phyloP scores from a whole-genome alignment of 345 rosid genomes.

The Raphanus sativus region DNA sequence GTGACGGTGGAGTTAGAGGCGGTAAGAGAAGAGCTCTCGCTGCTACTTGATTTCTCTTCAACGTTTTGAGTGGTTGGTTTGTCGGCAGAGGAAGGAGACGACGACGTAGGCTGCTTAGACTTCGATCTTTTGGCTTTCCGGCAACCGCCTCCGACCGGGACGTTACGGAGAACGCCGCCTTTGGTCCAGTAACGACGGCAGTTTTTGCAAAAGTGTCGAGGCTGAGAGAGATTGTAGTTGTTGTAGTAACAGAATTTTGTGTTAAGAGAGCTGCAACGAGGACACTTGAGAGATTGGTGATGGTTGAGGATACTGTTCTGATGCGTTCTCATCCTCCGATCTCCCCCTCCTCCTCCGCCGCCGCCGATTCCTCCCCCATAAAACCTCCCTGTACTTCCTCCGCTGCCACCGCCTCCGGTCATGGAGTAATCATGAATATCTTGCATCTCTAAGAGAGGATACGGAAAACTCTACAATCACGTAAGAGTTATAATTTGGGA shows the following conservation, averaged over 20 bases:
- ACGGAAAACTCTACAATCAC: neutral
- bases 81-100: constrained; percentile 17
- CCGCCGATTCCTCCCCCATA: constrained; percentile 28
- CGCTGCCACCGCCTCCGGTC: constrained; percentile 28
- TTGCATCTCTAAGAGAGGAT: constrained; percentile 28
- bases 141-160: constrained; percentile 71
- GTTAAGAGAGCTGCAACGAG: constrained; percentile 87
- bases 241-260: constrained; percentile 98
- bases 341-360: constrained; percentile 49
- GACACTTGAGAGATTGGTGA: constrained; percentile 88
- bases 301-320: constrained; percentile 46
- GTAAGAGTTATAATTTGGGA: constrained; percentile 8
- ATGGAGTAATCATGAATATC: constrained; percentile 38
- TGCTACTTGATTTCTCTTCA: constrained; percentile 51
- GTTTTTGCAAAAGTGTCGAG: constrained; percentile 94
- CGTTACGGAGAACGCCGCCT: constrained; percentile 97
- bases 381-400: constrained; percentile 29
- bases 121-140: constrained; percentile 61
- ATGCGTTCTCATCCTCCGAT: constrained; percentile 72
- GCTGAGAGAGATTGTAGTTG: constrained; percentile 97
- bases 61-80: constrained; percentile 18
- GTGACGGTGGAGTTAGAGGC: constrained; percentile 47
- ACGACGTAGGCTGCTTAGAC: constrained; percentile 33
- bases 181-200: constrained; percentile 99
- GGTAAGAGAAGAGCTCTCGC: constrained; percentile 85